Evolutionary conservation across 1,139 yeast genomes (phyloP).

Genomic region (Yamadazyma triangularis): DNA sequence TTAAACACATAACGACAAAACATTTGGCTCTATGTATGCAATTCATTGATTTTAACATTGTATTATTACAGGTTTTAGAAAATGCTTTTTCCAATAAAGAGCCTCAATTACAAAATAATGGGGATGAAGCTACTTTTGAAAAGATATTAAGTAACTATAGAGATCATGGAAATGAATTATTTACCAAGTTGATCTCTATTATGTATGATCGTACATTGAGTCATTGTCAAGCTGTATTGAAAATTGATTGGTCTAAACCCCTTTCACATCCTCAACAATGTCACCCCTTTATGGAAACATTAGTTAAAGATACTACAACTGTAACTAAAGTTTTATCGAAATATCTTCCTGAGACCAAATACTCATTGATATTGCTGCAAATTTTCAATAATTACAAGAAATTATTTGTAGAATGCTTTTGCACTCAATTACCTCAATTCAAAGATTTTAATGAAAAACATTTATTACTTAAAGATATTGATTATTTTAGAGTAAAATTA

Average conservation of each 20-base stretch:
- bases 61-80: slow-evolving; percentile 12
- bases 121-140: slow-evolving; percentile 36
- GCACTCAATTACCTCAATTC: slow-evolving; percentile 47
- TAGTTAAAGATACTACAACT: slow-evolving; percentile 63
- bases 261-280: slow-evolving; percentile 39
- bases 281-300: slow-evolving; percentile 60
- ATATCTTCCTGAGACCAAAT: slow-evolving; percentile 52
- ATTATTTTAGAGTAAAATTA: slow-evolving; percentile 58
- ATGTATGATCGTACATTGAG: slow-evolving; percentile 61
- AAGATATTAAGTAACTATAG: slow-evolving; percentile 34
- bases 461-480: slow-evolving; percentile 56
- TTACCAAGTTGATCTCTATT: slow-evolving; percentile 59
- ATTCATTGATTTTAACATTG: slow-evolving; percentile 39
- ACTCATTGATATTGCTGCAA: slow-evolving; percentile 46
- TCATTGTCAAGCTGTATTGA: slow-evolving; percentile 44
- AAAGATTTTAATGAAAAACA: slow-evolving; percentile 52
- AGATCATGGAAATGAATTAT: slow-evolving; percentile 66
- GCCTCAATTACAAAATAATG: slow-evolving; percentile 2
- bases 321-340: slow-evolving; percentile 58
- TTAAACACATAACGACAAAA: slow-evolving; percentile 71
- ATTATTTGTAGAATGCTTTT: slow-evolving; percentile 50
- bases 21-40: slow-evolving; percentile 71
- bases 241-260: slow-evolving; percentile 49
- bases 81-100: slow-evolving; percentile 4
- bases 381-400: slow-evolving; percentile 61